Percentiles rank a stretch among this genome's conserved stretches.
phyloP scores from a whole-genome alignment of 257 asterid species.

The Fraxinus cuspidata region DNA sequence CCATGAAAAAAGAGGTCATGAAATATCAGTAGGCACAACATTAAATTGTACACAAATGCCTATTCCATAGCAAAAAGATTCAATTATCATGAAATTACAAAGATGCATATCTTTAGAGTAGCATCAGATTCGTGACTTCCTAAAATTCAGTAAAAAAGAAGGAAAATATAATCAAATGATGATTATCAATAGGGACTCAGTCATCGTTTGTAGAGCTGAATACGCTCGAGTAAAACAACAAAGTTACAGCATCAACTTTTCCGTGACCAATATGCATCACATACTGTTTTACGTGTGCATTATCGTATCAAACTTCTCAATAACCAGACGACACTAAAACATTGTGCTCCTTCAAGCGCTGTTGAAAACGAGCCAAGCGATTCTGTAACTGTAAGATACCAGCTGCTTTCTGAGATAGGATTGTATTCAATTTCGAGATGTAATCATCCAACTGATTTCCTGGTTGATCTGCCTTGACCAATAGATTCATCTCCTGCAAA shows the following conservation, averaged over 20 bases:
- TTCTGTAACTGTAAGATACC: conserved; percentile 80
- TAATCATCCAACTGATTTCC: conserved; percentile 86
- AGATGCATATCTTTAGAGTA: conserved; percentile 37
- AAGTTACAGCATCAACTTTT: background rate
- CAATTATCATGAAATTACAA: conserved; percentile 26
- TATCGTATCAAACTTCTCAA: conserved; percentile 27
- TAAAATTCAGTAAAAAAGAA: conserved; percentile 24
- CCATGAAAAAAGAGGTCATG: background rate
- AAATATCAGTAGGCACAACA: background rate
- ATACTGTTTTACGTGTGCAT: conserved; percentile 15
- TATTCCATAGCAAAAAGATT: background rate
- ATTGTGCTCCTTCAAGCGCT: conserved; percentile 79
- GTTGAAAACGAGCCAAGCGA: conserved; percentile 82
- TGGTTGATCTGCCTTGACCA: conserved; percentile 93
- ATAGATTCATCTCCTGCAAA: conserved; percentile 86
- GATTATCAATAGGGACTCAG: background rate
- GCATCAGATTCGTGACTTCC: conserved; percentile 28
- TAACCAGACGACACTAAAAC: conserved; percentile 81
- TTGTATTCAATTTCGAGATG: conserved; percentile 66
- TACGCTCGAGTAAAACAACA: conserved; percentile 7
- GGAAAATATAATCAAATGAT: background rate
- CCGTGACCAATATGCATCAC: conserved; percentile 23
- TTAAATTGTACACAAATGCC: background rate
- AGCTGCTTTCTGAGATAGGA: conserved; percentile 87
- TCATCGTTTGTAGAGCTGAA: background rate